phyloP scores from a whole-genome alignment of 192 early-diverging fungal genomes.

The Linnemannia zychae region DNA sequence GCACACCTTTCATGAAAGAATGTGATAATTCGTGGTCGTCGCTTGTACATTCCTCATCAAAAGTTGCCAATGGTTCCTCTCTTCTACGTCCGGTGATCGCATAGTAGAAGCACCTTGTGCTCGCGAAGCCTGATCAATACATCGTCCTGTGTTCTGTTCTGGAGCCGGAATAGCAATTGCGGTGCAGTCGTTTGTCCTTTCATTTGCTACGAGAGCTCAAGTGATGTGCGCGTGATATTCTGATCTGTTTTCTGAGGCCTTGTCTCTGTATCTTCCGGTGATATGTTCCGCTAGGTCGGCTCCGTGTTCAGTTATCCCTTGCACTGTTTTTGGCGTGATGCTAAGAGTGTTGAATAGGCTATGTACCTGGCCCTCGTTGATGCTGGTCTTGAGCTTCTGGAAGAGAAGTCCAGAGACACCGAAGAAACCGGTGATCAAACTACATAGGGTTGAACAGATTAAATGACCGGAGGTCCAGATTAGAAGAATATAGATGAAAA shows the following conservation, averaged over 20 bases:
- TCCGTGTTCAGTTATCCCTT: not conserved
- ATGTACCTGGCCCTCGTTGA: conserved; percentile 76
- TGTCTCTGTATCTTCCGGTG: too few relatives aligned
- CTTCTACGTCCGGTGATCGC: not conserved
- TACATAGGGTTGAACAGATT: conserved; percentile 14
- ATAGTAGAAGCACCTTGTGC: not conserved
- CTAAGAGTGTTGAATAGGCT: not conserved
- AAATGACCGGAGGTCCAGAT: not conserved
- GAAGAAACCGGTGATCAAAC: conserved; percentile 77
- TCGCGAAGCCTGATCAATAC: not conserved
- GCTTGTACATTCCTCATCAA: not conserved
- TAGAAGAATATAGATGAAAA: not conserved
- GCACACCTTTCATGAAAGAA: not conserved
- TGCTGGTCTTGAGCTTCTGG: conserved; percentile 66
- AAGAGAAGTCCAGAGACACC: conserved; percentile 72
- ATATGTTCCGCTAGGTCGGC: too few relatives aligned
- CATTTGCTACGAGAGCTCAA: too few relatives aligned
- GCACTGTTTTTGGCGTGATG: not conserved
- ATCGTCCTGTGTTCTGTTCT: too few relatives aligned
- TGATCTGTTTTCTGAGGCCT: too few relatives aligned
- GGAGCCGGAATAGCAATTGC: too few relatives aligned
- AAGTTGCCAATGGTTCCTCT: not conserved
- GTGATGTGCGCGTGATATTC: too few relatives aligned
- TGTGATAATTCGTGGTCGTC: not conserved
- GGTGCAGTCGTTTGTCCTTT: too few relatives aligned